Base-by-base conservation (phyloP, 129 eudicot genomes). In the Flaveria trinervia region DNA sequence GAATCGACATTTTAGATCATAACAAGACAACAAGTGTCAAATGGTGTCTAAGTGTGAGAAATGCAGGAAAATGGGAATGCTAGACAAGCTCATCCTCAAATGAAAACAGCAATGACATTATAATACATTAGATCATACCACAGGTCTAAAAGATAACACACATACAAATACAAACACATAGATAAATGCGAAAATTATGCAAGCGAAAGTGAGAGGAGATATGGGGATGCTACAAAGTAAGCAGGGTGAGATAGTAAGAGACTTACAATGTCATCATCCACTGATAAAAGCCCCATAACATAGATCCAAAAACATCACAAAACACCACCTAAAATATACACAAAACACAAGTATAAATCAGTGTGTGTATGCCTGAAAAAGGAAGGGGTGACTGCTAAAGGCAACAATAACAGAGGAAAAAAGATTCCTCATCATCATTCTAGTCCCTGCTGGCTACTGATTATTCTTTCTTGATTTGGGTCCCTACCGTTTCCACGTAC, bases 391-490 rank as follows among this genome's bases (percentile, higher is more conserved):
- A 72, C 60, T 84, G 83, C 79, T 85, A 81, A 83, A 83, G 69
- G 54, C 44, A 82, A 79, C 83, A 85, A 79, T 73, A 69, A 85
- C 78, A 79, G 89, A 57, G 75, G 69, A 62, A 50, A 60, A 82
- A 71, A 79, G 86, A 75, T 85, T 79, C 89, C 73, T 72, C 69
- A 45, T 66, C 67, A 83, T 76, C 61, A 82, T 68, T 78, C 72
- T 59, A 59, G 70, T 64, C 69, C 69, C 66, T 79, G 76, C 41
- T 74, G n/a, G 65, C 57, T 61, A 70, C 77, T 49, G 62, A 70
- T 81, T 62, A 59, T 72, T 82, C 75, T 83, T 80, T 80, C 81
- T 80, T 71, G 65, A 77, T 51, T 75, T 80, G 87, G 87, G 87
- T 55, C 88, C 73, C 73, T 65, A 2, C 70, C 84, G 23, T 26